Evolutionary conservation across 805 yeast genomes (phyloP), one percentile per base, ranked within the genome.

Genomic region (Starmerella stellata): DNA sequence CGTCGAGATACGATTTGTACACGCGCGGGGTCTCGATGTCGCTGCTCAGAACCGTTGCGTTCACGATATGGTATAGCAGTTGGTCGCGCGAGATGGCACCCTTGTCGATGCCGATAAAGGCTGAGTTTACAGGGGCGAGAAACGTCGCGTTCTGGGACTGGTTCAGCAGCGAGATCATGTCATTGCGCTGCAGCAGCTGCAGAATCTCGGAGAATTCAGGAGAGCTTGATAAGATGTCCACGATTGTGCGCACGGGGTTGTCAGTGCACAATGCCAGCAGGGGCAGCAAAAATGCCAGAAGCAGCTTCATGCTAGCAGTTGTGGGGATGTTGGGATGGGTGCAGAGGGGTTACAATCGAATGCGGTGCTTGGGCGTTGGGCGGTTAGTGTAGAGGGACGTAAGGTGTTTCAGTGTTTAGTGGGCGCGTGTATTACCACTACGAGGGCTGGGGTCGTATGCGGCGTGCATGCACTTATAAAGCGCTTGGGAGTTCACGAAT

Each of bases 51-150:
- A 47, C 40, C 11, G 50, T 38, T 13, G 42, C 44, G 30, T 51
- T 44, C 28, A 68, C 52, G 4, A 61, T 43, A 46, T 68, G 52
- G 34, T 52, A 52, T 4, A 50, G 48, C 23, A 52, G 38, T 27
- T 44, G 47, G 17, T 50, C 52, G 4, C 36, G 20, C 9, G 51
- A 27, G 36, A 52, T 37, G 9, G 37, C 5, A 8, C 31, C 35
- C 13, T 25, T 37, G 34, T 45, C 41, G 13, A 38, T 30, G 16
- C 52, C 51, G 4, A 60, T 62, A 54, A 78, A 79, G 0, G 93
- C 93, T 47, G 76, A 73, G 55, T 81, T 81, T 8, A 76, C 65
- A 0, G 93, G 93, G 1, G 92, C 93, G 33, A 78, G 52, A 14
- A 81, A 56, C 0, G 93, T 79, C 40, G 76, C 69, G 53, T 80